These are phyloP conservation scores for Neoscytalidium dimidiatum DNA, from an alignment of 2,329 filamentous ascomycete genomes.

Conservation along the genomic window DNA sequence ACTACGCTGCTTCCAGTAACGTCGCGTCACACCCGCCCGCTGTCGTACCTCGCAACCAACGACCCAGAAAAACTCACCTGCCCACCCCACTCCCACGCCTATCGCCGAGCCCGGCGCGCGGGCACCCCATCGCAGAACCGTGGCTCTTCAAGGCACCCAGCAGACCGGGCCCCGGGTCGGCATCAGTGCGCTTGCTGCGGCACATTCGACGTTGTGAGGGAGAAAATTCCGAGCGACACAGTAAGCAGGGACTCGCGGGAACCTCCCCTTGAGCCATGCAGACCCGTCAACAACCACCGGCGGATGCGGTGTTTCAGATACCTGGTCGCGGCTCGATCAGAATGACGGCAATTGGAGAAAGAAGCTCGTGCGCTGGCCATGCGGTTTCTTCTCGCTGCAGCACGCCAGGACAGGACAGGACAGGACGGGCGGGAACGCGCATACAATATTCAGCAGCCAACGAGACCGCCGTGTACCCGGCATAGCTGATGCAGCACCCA, in stretches of 20 bases:
- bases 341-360: neutral
- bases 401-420: neutral
- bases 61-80: too few species aligned
- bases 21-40: constrained; percentile 2
- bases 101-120: neutral
- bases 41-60: neutral
- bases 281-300: neutral
- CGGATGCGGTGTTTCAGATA: constrained; percentile 4
- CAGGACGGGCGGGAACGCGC: neutral
- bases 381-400: neutral
- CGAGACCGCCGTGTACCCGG: neutral
- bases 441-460: neutral
- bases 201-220: neutral
- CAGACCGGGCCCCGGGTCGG: neutral
- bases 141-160: neutral
- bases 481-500: neutral
- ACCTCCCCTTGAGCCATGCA: neutral
- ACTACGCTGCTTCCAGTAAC: neutral
- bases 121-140: neutral
- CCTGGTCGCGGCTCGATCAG: neutral
- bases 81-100: neutral
- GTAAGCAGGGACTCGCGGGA: neutral
- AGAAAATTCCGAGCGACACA: neutral
- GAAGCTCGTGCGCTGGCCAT: neutral
- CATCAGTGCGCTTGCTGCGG: neutral